Evolutionary conservation across 495 filamentous ascomycete species (phyloP).

Genomic region (Talaromyces ruber): DNA sequence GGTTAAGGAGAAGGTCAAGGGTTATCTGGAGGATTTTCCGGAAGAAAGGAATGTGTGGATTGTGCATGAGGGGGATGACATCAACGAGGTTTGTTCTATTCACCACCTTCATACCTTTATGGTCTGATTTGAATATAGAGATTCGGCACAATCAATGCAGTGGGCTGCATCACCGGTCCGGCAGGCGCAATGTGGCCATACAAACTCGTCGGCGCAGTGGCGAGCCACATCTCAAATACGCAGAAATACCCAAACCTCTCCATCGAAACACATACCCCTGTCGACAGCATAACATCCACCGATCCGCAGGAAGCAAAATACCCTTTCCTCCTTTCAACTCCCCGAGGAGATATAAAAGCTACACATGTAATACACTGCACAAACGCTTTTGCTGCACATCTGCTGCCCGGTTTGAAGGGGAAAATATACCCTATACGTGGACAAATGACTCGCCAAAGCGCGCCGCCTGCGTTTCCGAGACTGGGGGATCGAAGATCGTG

Average conservation of each 20-base stretch:
- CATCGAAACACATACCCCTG: conserved; percentile 32
- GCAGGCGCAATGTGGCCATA: conserved; percentile 38
- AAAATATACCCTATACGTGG: conserved; percentile 36
- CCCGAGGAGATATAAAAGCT: conserved; percentile 25
- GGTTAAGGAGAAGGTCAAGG: conserved; percentile 10
- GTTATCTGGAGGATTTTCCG: conserved; percentile 23
- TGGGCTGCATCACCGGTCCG: conserved; percentile 20
- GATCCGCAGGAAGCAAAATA: conserved; percentile 1
- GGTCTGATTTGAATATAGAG: not conserved
- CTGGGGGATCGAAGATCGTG: conserved; percentile 17
- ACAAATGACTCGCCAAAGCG: conserved; percentile 36
- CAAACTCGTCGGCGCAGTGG: conserved; percentile 28
- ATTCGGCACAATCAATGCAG: conserved; percentile 7
- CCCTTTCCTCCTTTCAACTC: conserved; percentile 24
- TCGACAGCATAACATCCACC: conserved; percentile 1
- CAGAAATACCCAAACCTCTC: conserved; percentile 19
- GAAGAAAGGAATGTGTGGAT: conserved; percentile 15
- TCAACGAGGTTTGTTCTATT: conserved; percentile 16
- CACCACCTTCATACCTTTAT: not conserved
- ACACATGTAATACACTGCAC: conserved; percentile 39
- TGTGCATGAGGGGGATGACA: conserved; percentile 16
- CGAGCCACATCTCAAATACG: not conserved
- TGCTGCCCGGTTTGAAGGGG: conserved; percentile 34
- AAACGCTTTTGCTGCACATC: conserved; percentile 36
- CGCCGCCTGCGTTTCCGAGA: conserved; percentile 9